Base-by-base conservation (phyloP, 768 basidiomycete species). In the Leccinum sublutescens region DNA sequence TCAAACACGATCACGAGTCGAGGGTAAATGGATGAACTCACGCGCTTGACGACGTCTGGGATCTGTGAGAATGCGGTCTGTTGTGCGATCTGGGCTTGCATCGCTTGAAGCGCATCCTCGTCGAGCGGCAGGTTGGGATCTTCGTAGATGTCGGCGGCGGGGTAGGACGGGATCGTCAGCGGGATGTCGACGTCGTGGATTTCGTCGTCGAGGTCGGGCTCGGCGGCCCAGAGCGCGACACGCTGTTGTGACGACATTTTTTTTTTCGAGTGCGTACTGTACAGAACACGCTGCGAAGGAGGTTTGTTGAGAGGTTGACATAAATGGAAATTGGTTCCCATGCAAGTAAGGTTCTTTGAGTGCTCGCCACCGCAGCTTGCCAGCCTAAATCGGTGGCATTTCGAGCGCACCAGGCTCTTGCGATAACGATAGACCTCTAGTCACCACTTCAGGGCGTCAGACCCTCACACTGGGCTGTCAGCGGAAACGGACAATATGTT, bases 41-140 rank as follows among this genome's bases (percentile, higher is more conserved):
- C 93, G 62, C 86, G 85, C 79, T 94, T 95, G 56, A 95, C 95
- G 48, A 87, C 86, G 73, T 94, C 93, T 0, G 92, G 93, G 50
- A 95, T 90, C 66, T 87, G 84, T 0, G 90, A 78, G 72, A 95
- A 86, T 2, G 90, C 92, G 1, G 85, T 85, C 61, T 93, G 89
- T 62, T 93, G 91, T 0, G 85, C 88, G 78, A 92, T 86, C 74
- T 91, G 88, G 58, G 92, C 88, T 68, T 93, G 91, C 75, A 90
- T 82, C 7, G 88, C 86, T 55, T 85, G 65, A 4, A 91, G 68
- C 1, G 90, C 82, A 2, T 85, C 76, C 64, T 91, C 89, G 62
- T 90, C 86, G 66, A 92, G 83, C 61, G 83, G 85, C 55, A 87
- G 80, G 68, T 86, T 69, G 60, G 63, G 60, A 49, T 72, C 73